Evolutionary conservation across 2,329 filamentous ascomycete species (phyloP).

Genomic region (Chalara sp.): DNA sequence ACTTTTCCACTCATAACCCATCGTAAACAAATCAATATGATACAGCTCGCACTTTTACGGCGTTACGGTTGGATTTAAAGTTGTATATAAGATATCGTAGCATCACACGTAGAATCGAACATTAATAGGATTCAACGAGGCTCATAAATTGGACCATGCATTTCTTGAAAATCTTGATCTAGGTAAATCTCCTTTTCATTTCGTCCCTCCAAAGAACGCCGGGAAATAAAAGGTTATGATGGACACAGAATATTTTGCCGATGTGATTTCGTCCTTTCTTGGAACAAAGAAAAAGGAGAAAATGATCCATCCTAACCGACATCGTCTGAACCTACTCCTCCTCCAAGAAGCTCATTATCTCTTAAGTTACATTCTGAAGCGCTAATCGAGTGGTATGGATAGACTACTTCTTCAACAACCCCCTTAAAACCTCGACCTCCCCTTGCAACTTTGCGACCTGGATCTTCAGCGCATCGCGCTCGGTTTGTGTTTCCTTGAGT

Average conservation of each 20-base stretch:
- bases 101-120: background rate
- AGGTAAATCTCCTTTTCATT: background rate
- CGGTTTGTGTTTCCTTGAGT: slow-evolving; percentile 49
- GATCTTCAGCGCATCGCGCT: slow-evolving; percentile 57
- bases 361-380: background rate
- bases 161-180: background rate
- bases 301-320: background rate
- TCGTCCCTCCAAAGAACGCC: background rate
- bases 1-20: too few species aligned
- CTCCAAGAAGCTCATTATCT: background rate
- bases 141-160: too few species aligned
- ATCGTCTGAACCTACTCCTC: background rate
- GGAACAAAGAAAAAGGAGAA: background rate
- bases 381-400: background rate
- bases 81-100: background rate
- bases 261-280: background rate
- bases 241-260: background rate
- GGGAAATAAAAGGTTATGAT: background rate
- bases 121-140: too few species aligned
- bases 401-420: slow-evolving; percentile 28
- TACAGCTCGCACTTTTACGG: too few species aligned
- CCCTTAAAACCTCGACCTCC: slow-evolving; percentile 54
- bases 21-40: too few species aligned
- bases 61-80: background rate
- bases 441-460: slow-evolving; percentile 58